Evolutionary conservation across 345 rosid species (phyloP), one percentile per base, ranked within the genome.

Genomic region (Salix brachista): DNA sequence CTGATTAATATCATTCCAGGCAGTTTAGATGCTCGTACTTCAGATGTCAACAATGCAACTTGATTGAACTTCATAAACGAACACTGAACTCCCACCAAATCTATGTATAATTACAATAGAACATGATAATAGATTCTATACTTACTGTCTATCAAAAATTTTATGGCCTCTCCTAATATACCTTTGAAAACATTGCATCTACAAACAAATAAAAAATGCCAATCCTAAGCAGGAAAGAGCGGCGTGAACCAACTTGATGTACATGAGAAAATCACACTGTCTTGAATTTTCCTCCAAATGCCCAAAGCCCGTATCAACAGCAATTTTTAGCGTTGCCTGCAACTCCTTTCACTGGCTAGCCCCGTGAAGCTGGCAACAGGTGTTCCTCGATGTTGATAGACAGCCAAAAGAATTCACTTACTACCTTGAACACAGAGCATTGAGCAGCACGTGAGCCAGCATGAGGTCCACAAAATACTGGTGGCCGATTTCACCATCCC

Each of bases 391-490:
- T 9, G 8, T 28, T 21, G 18, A 72, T 17, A 2, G 73, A 50
- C 39, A 25, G 17, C 28, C 44, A 2, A 23, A n/a, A 54, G 50
- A 56, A 41, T 26, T 64, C 28, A 28, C 64, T 75, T 75, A 36
- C 75, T 75, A 89, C 60, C 78, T 80, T 52, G 82, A 80, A 80
- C 99, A 96, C 50, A 93, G 28, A 34, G 80, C 91, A 67, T 93
- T 93, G 58, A 96, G 88, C 82, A 93, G 83, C n/a, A 96, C 91
- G 74, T 96, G 97, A 71, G 83, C 90, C 65, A 96, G 84, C 99
- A 96, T 93, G 68, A 96, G 83, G 84, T 96, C 99, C n/a, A 93
- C 99, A 42, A 93, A 96, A 77, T 96, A 96, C 80, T 96, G 97
- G 85, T 96, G 99, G 61, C 99, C 99, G 2, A 93, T 91, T 81